phyloP scores from a whole-genome alignment of 2,329 filamentous ascomycete genomes.

The Fusarium sp. region DNA sequence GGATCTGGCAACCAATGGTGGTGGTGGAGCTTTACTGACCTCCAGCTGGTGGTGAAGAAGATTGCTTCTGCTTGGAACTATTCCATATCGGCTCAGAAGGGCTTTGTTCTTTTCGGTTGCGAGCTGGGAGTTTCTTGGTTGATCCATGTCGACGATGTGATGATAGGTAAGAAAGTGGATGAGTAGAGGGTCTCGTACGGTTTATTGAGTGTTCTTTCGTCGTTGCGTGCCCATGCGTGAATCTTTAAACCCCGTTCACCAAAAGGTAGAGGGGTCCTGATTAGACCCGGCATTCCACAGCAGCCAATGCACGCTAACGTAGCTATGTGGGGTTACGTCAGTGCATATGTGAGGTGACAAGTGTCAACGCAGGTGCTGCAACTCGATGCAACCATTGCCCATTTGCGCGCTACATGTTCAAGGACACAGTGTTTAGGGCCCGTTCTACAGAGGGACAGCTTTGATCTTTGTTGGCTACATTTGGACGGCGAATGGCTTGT shows the following conservation, averaged over 20 bases:
- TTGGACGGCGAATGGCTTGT: too few species aligned
- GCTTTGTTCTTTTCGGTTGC: not conserved
- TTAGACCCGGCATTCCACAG: not conserved
- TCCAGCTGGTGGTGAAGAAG: slow-evolving; percentile 40
- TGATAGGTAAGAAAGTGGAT: not conserved
- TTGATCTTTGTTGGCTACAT: too few species aligned
- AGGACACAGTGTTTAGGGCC: too few species aligned
- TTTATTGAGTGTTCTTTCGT: too few species aligned
- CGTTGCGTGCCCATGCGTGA: too few species aligned
- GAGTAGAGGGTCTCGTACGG: not conserved
- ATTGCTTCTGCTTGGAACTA: slow-evolving; percentile 14
- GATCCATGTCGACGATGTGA: not conserved
- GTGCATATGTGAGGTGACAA: not conserved
- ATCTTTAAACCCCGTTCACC: too few species aligned
- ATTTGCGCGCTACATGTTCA: not conserved
- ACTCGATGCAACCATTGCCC: too few species aligned
- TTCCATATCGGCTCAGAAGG: slow-evolving; percentile 16
- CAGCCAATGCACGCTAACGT: not conserved
- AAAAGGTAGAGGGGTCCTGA: not conserved
- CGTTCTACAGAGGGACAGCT: too few species aligned
- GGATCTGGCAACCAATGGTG: fast-evolving
- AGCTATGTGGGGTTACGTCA: not conserved
- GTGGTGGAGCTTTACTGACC: not conserved
- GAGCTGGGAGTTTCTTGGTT: not conserved
- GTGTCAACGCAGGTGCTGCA: not conserved